Evolutionary conservation across 805 yeast species (phyloP).

Genomic region (Sugiyamaella americana): DNA sequence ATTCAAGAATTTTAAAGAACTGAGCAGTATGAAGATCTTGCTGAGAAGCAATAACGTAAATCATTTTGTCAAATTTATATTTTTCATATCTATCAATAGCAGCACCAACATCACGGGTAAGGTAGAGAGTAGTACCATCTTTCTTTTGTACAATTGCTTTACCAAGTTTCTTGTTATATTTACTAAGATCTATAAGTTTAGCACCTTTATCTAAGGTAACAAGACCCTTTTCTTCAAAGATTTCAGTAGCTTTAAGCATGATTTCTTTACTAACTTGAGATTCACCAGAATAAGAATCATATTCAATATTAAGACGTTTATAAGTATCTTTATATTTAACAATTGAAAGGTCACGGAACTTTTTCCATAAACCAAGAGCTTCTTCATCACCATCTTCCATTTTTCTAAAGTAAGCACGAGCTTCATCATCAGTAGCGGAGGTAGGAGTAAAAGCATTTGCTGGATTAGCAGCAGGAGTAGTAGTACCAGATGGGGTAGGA

Average conservation of each 20-base stretch:
- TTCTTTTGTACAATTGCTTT: conserved; percentile 88
- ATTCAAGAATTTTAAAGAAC: conserved; percentile 87
- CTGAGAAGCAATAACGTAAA: conserved; percentile 92
- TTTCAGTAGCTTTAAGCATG: conserved; percentile 59
- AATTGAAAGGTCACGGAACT: conserved; percentile 87
- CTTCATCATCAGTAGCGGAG: conserved; percentile 61
- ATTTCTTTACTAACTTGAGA: conserved; percentile 77
- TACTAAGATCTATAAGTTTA: conserved; percentile 73
- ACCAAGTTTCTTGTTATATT: conserved; percentile 85
- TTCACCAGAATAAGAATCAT: conserved; percentile 91
- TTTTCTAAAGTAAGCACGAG: conserved; percentile 76
- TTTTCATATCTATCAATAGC: conserved; percentile 84
- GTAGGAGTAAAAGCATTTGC: conserved; percentile 2
- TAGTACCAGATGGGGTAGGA: background rate
- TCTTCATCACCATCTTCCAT: conserved; percentile 92
- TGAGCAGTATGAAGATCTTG: conserved; percentile 94
- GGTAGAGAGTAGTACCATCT: conserved; percentile 90
- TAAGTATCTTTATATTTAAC: conserved; percentile 80
- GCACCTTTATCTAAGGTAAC: conserved; percentile 90
- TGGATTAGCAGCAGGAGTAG: conserved; percentile 1
- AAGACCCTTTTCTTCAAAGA: conserved; percentile 61
- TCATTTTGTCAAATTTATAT: conserved; percentile 88
- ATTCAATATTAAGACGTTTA: conserved; percentile 83
- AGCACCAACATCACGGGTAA: conserved; percentile 96
- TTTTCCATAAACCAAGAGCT: conserved; percentile 73